A percentile compares a stretch with the other conserved stretches of the same genome.
Conservation (phyloP, 139 green algal species). For the Coelastrella sp. region DNA sequence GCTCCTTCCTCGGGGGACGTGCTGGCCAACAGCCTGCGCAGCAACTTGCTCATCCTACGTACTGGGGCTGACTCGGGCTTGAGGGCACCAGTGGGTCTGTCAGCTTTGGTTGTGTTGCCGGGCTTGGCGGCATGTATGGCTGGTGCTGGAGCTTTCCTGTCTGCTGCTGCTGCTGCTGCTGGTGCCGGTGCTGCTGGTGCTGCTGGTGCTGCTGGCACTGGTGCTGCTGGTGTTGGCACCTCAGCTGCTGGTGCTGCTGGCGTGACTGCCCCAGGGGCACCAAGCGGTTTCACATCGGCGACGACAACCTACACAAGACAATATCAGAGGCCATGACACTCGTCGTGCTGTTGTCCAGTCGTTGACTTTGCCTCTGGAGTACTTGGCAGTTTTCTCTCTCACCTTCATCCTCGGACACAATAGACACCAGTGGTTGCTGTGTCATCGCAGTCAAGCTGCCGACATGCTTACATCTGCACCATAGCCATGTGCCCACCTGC, state of each 20-base stretch:
- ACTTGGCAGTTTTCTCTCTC: too few species aligned
- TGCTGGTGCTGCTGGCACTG: neutral
- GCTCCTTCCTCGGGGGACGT: neutral
- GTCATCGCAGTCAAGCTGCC: neutral
- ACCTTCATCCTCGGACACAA: neutral
- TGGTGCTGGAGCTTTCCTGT: neutral
- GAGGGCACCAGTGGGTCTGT: neutral
- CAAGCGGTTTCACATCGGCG: constrained; percentile 11
- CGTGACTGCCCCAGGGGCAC: neutral
- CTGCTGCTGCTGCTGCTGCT: neutral
- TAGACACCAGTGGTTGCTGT: neutral
- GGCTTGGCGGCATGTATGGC: neutral
- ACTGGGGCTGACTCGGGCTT: constrained; percentile 11
- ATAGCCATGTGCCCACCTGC: neutral
- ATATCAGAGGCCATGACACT: too few species aligned
- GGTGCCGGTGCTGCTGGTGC: neutral
- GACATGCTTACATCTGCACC: too few species aligned
- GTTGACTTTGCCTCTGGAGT: too few species aligned
- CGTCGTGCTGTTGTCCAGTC: too few species aligned
- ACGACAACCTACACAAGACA: neutral
- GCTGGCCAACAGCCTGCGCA: neutral
- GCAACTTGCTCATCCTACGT: neutral
- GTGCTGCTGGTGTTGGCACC: neutral
- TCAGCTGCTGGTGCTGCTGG: constrained; percentile 4
- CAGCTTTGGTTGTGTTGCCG: neutral